Percentiles rank a stretch among this genome's conserved stretches.
Conservation (phyloP, 2,329 filamentous ascomycete species). For the Dothistroma pini region DNA sequence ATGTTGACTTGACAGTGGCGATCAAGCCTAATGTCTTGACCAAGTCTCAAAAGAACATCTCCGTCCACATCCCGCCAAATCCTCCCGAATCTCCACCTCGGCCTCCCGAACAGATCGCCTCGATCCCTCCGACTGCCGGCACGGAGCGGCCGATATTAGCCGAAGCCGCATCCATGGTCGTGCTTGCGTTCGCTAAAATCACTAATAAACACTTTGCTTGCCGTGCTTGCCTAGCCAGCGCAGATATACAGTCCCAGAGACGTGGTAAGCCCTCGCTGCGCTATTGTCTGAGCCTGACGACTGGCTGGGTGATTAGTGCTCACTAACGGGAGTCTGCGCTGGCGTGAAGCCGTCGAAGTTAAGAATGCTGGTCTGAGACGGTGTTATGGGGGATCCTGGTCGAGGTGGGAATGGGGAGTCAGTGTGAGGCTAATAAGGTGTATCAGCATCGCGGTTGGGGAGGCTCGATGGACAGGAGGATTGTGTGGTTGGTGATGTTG, state of each 20-base stretch:
- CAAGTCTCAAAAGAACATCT: background rate
- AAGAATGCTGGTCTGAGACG: background rate
- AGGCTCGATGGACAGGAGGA: background rate
- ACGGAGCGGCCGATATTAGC: background rate
- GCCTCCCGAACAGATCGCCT: background rate
- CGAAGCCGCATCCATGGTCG: background rate
- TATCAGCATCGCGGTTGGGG: background rate
- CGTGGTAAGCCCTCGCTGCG: background rate
- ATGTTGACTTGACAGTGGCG: too few relatives aligned
- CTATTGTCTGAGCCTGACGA: background rate
- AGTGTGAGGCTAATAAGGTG: background rate
- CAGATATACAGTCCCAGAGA: background rate
- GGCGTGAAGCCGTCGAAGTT: slow-evolving; percentile 5
- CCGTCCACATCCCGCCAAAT: background rate
- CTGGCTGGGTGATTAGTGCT: background rate
- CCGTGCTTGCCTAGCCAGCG: background rate
- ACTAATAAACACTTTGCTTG: background rate
- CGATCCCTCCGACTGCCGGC: background rate
- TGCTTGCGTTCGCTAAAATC: background rate
- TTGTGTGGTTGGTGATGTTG: background rate
- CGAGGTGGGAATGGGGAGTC: background rate
- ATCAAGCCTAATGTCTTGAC: background rate
- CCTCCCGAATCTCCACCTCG: background rate
- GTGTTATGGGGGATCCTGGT: background rate
- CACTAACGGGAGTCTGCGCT: slow-evolving; percentile 3